Evolutionary conservation across 495 filamentous ascomycete species (phyloP).

Genomic region (Penicillium soppii): DNA sequence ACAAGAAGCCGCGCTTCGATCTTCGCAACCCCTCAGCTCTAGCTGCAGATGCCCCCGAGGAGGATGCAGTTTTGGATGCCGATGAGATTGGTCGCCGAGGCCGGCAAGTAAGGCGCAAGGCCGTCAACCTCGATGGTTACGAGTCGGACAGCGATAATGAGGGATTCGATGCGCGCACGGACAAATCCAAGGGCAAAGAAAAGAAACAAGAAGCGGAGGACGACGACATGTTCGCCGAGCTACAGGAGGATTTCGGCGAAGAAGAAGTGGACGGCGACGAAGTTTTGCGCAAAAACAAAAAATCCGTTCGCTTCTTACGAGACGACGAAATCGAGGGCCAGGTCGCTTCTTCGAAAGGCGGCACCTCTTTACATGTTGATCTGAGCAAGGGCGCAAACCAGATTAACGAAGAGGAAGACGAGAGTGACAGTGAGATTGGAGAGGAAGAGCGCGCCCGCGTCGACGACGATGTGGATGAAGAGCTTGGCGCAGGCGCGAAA

Average conservation of each 20-base stretch:
- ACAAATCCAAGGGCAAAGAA: slow-evolving; percentile 52
- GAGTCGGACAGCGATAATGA: slow-evolving; percentile 94
- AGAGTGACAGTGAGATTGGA: slow-evolving; percentile 67
- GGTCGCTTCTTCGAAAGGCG: slow-evolving; percentile 67
- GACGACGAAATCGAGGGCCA: slow-evolving; percentile 83
- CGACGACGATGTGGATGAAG: slow-evolving; percentile 74
- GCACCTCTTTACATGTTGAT: slow-evolving; percentile 65
- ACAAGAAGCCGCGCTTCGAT: slow-evolving; percentile 93
- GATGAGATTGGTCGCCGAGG: slow-evolving; percentile 88
- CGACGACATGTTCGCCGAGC: slow-evolving; percentile 90
- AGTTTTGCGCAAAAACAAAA: slow-evolving; percentile 62
- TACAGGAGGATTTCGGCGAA: slow-evolving; percentile 59
- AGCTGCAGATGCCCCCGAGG: slow-evolving; percentile 73
- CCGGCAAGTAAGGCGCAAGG: slow-evolving; percentile 78
- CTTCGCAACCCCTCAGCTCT: slow-evolving; percentile 89
- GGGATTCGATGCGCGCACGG: slow-evolving; percentile 71
- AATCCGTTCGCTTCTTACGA: slow-evolving; percentile 74
- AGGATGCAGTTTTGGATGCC: slow-evolving; percentile 79
- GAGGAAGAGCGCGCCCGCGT: slow-evolving; percentile 70
- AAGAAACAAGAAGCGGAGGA: slow-evolving; percentile 48
- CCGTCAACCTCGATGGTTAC: slow-evolving; percentile 94
- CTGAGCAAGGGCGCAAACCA: slow-evolving; percentile 44
- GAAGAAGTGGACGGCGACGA: slow-evolving; percentile 51
- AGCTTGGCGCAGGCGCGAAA: slow-evolving; percentile 82
- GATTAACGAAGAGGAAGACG: slow-evolving; percentile 44